A percentile compares a stretch with the other conserved stretches of the same genome.
Evolutionary conservation across 163 green algal genomes (phyloP).

Genomic region (Trebouxia gelatinosa): DNA sequence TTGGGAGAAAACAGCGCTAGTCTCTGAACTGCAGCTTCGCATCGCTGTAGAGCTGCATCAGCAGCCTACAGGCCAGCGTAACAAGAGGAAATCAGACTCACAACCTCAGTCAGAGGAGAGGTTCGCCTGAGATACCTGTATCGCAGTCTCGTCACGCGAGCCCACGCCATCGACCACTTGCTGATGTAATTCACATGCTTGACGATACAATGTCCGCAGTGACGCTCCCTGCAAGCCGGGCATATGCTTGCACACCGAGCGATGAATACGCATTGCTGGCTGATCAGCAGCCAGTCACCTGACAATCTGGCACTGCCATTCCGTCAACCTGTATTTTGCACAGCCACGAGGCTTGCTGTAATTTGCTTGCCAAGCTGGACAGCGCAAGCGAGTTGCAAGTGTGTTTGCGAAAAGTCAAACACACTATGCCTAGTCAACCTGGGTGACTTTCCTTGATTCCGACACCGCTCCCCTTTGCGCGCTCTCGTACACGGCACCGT

Average conservation of each 20-base stretch:
- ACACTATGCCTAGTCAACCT: too few relatives aligned
- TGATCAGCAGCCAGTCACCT: background rate
- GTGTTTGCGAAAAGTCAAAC: too few relatives aligned
- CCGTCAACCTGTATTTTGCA: background rate
- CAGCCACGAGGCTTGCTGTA: background rate
- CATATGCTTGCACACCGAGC: background rate
- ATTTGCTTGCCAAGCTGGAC: background rate
- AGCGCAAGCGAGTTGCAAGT: background rate
- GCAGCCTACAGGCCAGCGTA: background rate
- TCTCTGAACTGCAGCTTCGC: background rate
- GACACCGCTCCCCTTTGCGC: too few relatives aligned
- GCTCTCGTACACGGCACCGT: too few relatives aligned
- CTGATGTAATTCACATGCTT: background rate
- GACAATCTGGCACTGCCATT: background rate
- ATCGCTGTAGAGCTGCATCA: background rate
- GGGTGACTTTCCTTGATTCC: too few relatives aligned
- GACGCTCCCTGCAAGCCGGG: background rate
- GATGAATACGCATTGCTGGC: background rate
- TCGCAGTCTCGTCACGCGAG: background rate
- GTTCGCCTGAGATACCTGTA: background rate
- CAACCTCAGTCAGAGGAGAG: background rate
- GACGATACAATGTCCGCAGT: background rate
- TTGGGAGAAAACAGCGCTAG: constrained; percentile 34
- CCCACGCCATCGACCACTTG: background rate
- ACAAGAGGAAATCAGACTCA: background rate